Conservation (phyloP, 2,329 filamentous ascomycete genomes). For the Talaromyces piceae region DNA sequence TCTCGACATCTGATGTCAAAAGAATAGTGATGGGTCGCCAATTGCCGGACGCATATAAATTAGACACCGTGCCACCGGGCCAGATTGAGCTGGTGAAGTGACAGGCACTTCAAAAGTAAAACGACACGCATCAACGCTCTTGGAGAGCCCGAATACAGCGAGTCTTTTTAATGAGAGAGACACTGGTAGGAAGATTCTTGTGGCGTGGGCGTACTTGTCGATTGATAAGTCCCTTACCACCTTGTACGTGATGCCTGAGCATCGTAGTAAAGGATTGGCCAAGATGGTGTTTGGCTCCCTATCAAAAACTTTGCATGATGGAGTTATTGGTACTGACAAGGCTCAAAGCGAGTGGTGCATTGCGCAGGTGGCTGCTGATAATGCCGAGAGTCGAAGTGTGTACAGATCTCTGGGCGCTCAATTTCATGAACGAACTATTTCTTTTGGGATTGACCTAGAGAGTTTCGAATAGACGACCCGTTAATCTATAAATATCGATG, state of each 20-base stretch:
- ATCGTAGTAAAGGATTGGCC: constrained; percentile 1
- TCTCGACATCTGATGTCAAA: constrained; percentile 2
- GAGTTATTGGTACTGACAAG: not conserved
- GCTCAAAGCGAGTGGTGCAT: constrained; percentile 4
- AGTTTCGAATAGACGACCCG: not conserved
- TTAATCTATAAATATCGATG: no score
- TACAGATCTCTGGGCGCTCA: constrained; percentile 3
- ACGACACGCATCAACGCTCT: not conserved
- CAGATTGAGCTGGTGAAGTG: constrained; percentile 2
- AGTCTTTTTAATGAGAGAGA: not conserved
- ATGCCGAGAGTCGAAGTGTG: constrained; percentile 1
- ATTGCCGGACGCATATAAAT: constrained; percentile 2
- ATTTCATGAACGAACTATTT: not conserved
- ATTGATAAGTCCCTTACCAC: constrained; percentile 3
- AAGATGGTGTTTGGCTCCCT: constrained; percentile 1
- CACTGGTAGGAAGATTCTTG: not conserved
- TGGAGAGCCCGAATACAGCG: not conserved
- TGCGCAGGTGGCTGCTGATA: constrained; percentile 5
- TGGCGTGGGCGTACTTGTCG: constrained; percentile 4
- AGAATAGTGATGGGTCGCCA: not conserved
- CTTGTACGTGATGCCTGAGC: not conserved
- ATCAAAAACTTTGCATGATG: not conserved
- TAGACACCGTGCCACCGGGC: not conserved
- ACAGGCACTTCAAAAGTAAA: constrained; percentile 1
- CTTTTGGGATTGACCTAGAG: not conserved